Evolutionary conservation across 129 eudicot species (phyloP), one percentile per base, ranked within the genome.

Genomic region (Chrysanthemum seticuspe): DNA sequence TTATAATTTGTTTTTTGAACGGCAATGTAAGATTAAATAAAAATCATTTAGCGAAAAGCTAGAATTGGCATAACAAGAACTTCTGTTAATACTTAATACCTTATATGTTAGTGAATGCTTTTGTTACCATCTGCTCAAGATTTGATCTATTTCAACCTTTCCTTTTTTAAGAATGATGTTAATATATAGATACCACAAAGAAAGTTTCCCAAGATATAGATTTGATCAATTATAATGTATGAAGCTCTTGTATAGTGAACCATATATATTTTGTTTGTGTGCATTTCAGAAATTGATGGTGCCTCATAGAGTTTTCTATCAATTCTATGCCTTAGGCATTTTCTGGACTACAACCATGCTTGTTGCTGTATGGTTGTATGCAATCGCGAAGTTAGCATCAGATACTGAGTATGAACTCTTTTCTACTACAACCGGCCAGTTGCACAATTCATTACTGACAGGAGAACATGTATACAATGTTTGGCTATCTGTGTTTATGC

Each of bases 231-330:
- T 25, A 25, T 2, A 25, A 25, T 25, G 27, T 25, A 27, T 27
- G 34, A 29, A 29, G 34, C 34, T 29, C 5, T 29, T 29, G 34
- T 29, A 29, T 29, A 9, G 25, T 59, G 2, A 9, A 12, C 11
- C 68, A 31, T 71, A 55, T 18, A 75, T 64, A 68, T 62, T 7
- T 71, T 67, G 49, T 48, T 49, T 57, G 45, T 54, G 66, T 73
- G 51, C 23, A 13, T 62, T 82, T 88, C 83, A 93, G 98, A 89
- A 75, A 72, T 74, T 87, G 69, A 85, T 87, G 2, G 92, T 93
- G 53, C 95, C 98, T 52, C 96, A 89, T 78, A 93, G 79, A 65
- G 80, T 71, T 59, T 93, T 93, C 80, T 29, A 78, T 79, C 98
- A 93, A 89, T 93, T 93, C 62, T 93, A 93, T 67, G 76, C 81